Percentiles rank a stretch among this genome's conserved stretches.
Evolutionary conservation across 2,329 filamentous ascomycete species (phyloP).

Genomic region (Aspergillus alliaceus): DNA sequence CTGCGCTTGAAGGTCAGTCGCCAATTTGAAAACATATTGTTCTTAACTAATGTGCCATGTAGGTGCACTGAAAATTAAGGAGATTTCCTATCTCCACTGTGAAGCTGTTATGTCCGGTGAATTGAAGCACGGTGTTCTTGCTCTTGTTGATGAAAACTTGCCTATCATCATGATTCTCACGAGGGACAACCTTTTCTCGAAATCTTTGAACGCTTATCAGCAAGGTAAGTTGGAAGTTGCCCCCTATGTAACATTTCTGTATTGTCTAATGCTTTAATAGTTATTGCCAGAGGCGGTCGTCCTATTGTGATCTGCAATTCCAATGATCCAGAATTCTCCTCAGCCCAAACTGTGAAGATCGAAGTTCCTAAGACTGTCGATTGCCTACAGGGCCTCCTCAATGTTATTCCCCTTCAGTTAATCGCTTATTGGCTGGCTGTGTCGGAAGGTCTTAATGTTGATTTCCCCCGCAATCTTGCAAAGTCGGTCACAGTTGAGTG

Average conservation of each 20-base stretch:
- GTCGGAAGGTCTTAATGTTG: slow-evolving; percentile 91
- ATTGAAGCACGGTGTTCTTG: slow-evolving; percentile 97
- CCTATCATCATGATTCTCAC: slow-evolving; percentile 99
- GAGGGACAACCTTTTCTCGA: slow-evolving; percentile 91
- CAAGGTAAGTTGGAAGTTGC: slow-evolving; percentile 62
- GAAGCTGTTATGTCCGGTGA: slow-evolving; percentile 99
- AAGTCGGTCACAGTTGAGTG: slow-evolving; percentile 99
- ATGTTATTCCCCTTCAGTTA: slow-evolving; percentile 94
- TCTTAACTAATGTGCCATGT: slow-evolving; percentile 13
- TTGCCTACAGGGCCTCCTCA: slow-evolving; percentile 91
- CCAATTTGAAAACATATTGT: background rate
- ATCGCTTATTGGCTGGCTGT: slow-evolving; percentile 99
- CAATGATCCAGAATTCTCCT: slow-evolving; percentile 81
- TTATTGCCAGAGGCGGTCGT: slow-evolving; percentile 91
- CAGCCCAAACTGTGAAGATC: slow-evolving; percentile 90
- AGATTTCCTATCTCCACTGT: slow-evolving; percentile 99
- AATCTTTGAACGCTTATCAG: slow-evolving; percentile 99
- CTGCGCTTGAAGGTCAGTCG: slow-evolving; percentile 78
- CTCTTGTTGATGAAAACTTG: slow-evolving; percentile 95
- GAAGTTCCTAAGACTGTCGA: slow-evolving; percentile 96
- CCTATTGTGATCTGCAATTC: slow-evolving; percentile 99
- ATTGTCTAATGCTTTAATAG: slow-evolving; percentile 49
- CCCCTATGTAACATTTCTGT: no score
- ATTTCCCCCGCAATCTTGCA: slow-evolving; percentile 97
- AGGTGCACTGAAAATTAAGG: slow-evolving; percentile 97